Evolutionary conservation across 768 basidiomycete genomes (phyloP), one percentile per base, ranked within the genome.

Genomic region (Amanita thiersii): DNA sequence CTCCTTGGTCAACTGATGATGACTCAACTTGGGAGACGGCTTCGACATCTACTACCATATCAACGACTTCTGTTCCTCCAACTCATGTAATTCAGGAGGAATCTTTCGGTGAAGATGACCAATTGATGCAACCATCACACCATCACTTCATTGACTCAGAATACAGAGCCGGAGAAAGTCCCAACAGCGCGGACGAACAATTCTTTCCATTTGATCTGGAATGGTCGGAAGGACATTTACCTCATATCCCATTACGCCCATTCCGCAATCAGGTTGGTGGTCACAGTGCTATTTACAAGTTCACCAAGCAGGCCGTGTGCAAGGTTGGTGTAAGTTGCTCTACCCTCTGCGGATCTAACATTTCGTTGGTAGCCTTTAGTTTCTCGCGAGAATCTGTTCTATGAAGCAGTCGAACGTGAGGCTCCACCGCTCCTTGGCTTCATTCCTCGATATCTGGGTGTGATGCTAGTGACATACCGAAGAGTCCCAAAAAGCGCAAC

Each of bases 231-330:
- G 79, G 77, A 40, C 71, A 72, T 46, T 63, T 89, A 32, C 87
- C 86, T 1, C 88, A 92, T 45, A 91, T 99, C 36, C 94, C 93
- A 24, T 67, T 99, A 5, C 80, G 86, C 36, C 96, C 96, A 4
- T 99, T 97, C 64, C 81, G 88, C 37, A 96, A 99, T 53, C 93
- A 98, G 63, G 96, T 99, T 21, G 96, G 96, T 30, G 96, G 96
- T 2, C 96, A 99, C 58, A 89, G 79, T 50, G 86, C 90, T 43
- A 96, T 99, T 53, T 98, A 98, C 64, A 92, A 93, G 56, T 98
- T 99, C 51, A 97, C 93, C 3, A 90, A 90, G 55, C 77, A 92
- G 49, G 94, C 96, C 5, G 92, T 99, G 11, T 99, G 96, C 71
- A 99, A 99, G 81, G 94, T 96, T 52, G 54, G 85, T 60, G 24